Evolutionary conservation across 1,139 yeast genomes (phyloP).

Genomic region (Geotrichum candidum): DNA sequence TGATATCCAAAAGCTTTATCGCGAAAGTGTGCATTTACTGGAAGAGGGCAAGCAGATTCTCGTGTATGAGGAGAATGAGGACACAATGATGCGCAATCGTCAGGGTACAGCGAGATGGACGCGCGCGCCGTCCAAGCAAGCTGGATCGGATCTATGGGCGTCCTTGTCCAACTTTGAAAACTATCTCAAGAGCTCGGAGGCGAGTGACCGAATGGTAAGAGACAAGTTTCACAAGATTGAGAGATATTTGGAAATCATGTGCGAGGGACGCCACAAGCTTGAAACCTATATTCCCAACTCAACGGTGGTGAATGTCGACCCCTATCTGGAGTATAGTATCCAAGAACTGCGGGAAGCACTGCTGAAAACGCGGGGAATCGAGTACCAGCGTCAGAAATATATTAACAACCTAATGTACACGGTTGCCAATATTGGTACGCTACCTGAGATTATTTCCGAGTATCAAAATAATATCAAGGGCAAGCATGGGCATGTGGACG

Average conservation of each 20-base stretch:
- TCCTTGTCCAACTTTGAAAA: slow-evolving; percentile 43
- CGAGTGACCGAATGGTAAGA: slow-evolving; percentile 53
- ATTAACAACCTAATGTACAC: slow-evolving; percentile 27
- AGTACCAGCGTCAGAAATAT: slow-evolving; percentile 26
- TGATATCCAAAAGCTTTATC: slow-evolving; percentile 43
- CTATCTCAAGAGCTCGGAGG: slow-evolving; percentile 53
- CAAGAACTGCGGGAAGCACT: slow-evolving; percentile 42
- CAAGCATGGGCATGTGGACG: slow-evolving; percentile 26
- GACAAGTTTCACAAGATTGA: slow-evolving; percentile 43
- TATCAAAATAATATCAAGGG: slow-evolving; percentile 21
- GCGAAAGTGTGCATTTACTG: slow-evolving; percentile 39
- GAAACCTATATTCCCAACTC: slow-evolving; percentile 49
- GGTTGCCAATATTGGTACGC: slow-evolving; percentile 31
- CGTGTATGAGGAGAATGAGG: slow-evolving; percentile 50
- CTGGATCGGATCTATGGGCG: slow-evolving; percentile 33
- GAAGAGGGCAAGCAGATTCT: slow-evolving; percentile 46
- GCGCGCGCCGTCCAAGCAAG: slow-evolving; percentile 25
- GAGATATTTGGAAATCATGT: slow-evolving; percentile 42
- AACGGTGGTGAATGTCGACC: slow-evolving; percentile 40
- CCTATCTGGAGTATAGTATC: slow-evolving; percentile 37
- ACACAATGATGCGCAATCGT: slow-evolving; percentile 43
- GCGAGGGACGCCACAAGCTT: slow-evolving; percentile 41
- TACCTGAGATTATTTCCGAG: slow-evolving; percentile 23
- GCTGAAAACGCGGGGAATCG: slow-evolving; percentile 29
- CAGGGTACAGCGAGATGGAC: slow-evolving; percentile 50